Percentiles rank a stretch among this genome's conserved stretches.
Conservation (phyloP, 371 early-diverging fungal genomes). For the Mucor circinelloides region DNA sequence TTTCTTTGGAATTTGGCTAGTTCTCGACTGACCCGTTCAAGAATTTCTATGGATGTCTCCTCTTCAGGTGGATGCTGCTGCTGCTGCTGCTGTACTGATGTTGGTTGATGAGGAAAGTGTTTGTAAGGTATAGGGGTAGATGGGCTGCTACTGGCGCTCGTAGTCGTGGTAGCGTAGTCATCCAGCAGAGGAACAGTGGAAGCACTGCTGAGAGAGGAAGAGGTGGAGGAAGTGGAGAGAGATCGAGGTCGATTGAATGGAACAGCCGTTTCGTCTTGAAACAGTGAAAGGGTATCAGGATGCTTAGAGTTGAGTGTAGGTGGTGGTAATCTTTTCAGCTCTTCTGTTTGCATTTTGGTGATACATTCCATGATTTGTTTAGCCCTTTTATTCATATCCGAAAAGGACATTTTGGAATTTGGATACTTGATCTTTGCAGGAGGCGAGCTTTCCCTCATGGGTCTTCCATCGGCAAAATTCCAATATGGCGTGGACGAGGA, state of each 20-base stretch:
- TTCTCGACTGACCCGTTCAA: conserved; percentile 38
- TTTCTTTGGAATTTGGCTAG: conserved; percentile 42
- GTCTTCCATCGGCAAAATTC: conserved; percentile 40
- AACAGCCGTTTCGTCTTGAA: neutral
- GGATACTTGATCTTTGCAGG: conserved; percentile 59
- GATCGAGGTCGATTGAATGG: conserved; percentile 1
- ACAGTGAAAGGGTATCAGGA: neutral
- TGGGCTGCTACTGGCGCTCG: conserved; percentile 3
- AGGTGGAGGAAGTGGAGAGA: conserved; percentile 3
- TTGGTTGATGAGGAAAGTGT: neutral
- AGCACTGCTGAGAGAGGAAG: conserved; percentile 39
- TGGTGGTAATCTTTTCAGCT: conserved; percentile 12
- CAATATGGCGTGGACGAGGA: conserved; percentile 19
- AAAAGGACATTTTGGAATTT: conserved; percentile 53
- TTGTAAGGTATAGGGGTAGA: conserved; percentile 11
- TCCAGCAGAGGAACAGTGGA: conserved; percentile 41
- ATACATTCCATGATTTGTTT: conserved; percentile 62
- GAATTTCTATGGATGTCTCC: conserved; percentile 34
- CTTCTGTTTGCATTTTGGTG: conserved; percentile 50
- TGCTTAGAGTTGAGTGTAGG: conserved; percentile 10
- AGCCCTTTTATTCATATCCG: conserved; percentile 65
- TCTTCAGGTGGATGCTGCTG: neutral
- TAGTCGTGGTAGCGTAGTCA: conserved; percentile 9
- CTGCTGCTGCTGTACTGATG: neutral
- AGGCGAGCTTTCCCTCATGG: conserved; percentile 38